Base-by-base conservation (phyloP, 2,329 filamentous ascomycete species). In the Pleoardoris graminearum region DNA sequence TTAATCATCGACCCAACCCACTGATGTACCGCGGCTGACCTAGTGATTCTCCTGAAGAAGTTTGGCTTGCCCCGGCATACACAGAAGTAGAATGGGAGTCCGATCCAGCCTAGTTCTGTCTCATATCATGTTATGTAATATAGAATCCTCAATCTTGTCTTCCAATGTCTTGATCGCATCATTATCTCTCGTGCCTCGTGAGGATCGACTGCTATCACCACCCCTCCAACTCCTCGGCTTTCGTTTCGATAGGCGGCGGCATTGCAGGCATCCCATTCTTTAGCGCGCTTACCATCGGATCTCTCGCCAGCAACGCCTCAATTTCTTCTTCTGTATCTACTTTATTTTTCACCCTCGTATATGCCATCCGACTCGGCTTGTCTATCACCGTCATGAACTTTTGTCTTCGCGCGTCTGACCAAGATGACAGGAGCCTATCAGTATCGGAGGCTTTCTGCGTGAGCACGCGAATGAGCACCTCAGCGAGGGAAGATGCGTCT, bases 351-450 rank as follows among this genome's bases (percentile, higher is more conserved):
- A 72, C 68, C 12, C 68, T 53, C 43, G 33, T 41, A 46, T 69
- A 70, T 14, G 67, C 67, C 55, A 61, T 59, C 0, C 67, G 51
- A 22, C 62, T 67, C 10, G 68, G 67, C 53, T 60, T 61, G 30
- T 76, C 74, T 1, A 76, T 67, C 0, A 71, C 66, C 4, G 63
- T 59, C 4, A 67, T 38, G 45, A 75, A 77, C 27, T 68, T 73
- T 6, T 70, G 58, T 12, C 68, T 57, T 16, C 73, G 55, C 0
- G 72, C 68, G 3, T 63, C 49, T 0, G 70, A 69, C 66, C 75
- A 77, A 0, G 63, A 64, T 0, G 66, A 51, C 1, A 77, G 51
- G 6, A 77, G 62, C 11, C 41, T 60, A 4, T 65, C 60, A 1
- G 60, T 27, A 41, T 65, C 39, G 0, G 46, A 1, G 0, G 69